These are phyloP conservation scores for Astrephomene gubernaculifera DNA, from an alignment of 139 green algal species.

Conservation along the genomic window DNA sequence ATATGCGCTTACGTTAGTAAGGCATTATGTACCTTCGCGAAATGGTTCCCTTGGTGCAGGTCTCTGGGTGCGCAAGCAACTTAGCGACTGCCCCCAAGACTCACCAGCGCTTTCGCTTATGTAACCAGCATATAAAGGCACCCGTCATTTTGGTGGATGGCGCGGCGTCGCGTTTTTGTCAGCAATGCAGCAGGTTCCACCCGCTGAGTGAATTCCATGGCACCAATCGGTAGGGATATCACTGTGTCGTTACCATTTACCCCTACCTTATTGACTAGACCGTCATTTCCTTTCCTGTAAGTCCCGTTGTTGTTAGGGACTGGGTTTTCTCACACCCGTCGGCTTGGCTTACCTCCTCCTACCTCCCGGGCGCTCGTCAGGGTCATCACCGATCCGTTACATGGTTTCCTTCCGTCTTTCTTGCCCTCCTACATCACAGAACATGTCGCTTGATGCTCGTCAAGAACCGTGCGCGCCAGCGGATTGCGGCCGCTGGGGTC, in stretches of 20 bases:
- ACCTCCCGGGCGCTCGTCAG: neutral
- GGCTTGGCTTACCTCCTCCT: neutral
- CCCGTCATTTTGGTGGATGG: constrained; percentile 12
- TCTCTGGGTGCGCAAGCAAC: constrained; percentile 2
- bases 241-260: neutral
- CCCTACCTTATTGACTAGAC: neutral
- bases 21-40: neutral
- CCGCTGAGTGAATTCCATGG: neutral
- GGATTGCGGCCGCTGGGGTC: neutral
- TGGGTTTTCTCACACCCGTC: neutral
- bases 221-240: neutral
- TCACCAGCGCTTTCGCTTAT: constrained; percentile 20
- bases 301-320: neutral
- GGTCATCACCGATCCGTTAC: neutral
- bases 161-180: constrained; percentile 9
- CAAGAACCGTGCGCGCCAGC: constrained; percentile 27
- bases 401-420: neutral
- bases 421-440: neutral
- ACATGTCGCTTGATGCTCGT: constrained; percentile 33
- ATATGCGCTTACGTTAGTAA: neutral
- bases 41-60: neutral
- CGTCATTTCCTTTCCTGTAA: neutral
- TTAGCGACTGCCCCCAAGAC: constrained; percentile 4
- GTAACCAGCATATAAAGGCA: constrained; percentile 31
- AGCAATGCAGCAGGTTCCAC: constrained; percentile 32